These are phyloP conservation scores for Phytophthora multivora DNA, from an alignment of 352 stramenopile species.

Conservation along the genomic window DNA sequence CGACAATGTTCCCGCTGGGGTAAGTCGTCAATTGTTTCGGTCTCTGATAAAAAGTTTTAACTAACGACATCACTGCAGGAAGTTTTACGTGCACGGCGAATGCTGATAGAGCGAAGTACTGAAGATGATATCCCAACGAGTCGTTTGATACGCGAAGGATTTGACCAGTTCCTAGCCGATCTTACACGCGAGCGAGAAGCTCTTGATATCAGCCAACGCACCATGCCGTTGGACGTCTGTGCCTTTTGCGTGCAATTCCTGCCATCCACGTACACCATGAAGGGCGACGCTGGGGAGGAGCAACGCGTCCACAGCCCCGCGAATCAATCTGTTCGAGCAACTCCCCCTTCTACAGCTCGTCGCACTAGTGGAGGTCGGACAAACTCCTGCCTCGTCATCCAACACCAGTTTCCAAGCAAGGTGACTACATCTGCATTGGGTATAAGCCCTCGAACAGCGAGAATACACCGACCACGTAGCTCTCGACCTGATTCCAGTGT, in stretches of 20 bases:
- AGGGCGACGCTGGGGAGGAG: slow-evolving; percentile 30
- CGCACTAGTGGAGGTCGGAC: slow-evolving; percentile 6
- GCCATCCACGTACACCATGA: slow-evolving; percentile 46
- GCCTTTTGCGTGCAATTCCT: slow-evolving; percentile 60
- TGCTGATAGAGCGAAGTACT: slow-evolving; percentile 53
- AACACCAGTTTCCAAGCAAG: slow-evolving; percentile 48
- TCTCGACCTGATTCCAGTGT: slow-evolving; percentile 1
- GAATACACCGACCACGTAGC: slow-evolving; percentile 15
- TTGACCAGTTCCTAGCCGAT: slow-evolving; percentile 56
- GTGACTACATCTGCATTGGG: not conserved
- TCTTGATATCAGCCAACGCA: slow-evolving; percentile 24
- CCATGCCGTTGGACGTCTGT: slow-evolving; percentile 50
- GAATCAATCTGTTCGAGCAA: slow-evolving; percentile 6
- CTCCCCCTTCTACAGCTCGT: slow-evolving; percentile 15
- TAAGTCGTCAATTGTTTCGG: slow-evolving; percentile 15
- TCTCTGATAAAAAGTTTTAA: not conserved
- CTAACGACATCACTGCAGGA: slow-evolving; percentile 34
- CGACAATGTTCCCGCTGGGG: slow-evolving; percentile 54
- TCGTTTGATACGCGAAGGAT: slow-evolving; percentile 34
- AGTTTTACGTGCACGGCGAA: slow-evolving; percentile 54
- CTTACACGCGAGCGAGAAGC: slow-evolving; percentile 40
- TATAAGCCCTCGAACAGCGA: slow-evolving; percentile 8
- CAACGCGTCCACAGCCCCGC: slow-evolving; percentile 4
- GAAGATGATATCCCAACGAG: slow-evolving; percentile 14
- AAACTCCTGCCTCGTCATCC: slow-evolving; percentile 60